Evolutionary conservation across 768 basidiomycete genomes (phyloP), one percentile per base, ranked within the genome.

Genomic region (Nevesoporus exiguus): DNA sequence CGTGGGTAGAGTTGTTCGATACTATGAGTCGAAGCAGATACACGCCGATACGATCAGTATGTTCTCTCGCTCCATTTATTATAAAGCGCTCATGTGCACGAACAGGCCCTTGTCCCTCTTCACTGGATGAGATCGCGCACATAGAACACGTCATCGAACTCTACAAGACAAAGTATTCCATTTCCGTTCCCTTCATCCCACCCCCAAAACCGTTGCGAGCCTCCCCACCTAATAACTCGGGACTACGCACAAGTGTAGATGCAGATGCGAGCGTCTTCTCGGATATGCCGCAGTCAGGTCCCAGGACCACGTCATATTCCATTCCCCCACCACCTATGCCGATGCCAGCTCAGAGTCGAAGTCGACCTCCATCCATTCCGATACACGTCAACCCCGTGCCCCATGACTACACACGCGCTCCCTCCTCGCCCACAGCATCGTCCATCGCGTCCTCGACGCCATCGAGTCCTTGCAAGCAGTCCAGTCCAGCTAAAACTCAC

Each of bases 111-210:
- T 85, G 80, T 64, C 52, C 54, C 17, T 80, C 82, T 10, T 64
- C 68, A 0, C 83, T 83, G 56, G 84, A 87, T 4, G 85, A 90
- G 66, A 74, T 83, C 7, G 54, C 61, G 3, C 88, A 90, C 59
- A 80, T 80, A 74, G 70, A 73, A 45, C 62, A 55, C 5, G 85
- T 88, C 10, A 71, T 73, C 5, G 62, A 74, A 1, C 71, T 88
- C 6, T 86, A 87, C 62, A 68, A 71, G 55, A 74, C 71, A 1
- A 71, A 70, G 30, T 90, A 89, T 61, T 76, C 74, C 5, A 59
- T 73, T 0, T 51, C 72, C 9, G 29, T 64, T 24, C 78, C 81
- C 0, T 90, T 88, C 57, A 62, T 75, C 10, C 81, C 79, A 24
- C 45, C 63, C 17, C 46, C 58, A 5, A 54, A 61, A 51, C 14